phyloP scores from a whole-genome alignment of 805 yeast genomes.

The Candida qinlingensis region DNA sequence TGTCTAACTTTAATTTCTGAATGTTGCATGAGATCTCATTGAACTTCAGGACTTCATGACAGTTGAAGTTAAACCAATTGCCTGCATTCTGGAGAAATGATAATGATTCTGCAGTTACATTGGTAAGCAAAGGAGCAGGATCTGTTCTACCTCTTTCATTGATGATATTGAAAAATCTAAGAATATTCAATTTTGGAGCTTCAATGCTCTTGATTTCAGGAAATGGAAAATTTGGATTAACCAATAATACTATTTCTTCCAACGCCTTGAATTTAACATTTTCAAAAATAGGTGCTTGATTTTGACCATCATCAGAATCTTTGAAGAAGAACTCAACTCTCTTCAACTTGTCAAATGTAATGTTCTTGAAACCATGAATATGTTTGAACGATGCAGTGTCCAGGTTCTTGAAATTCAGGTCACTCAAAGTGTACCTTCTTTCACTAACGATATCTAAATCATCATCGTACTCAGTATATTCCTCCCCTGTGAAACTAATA shows the following conservation, averaged over 20 bases:
- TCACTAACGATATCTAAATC: not conserved
- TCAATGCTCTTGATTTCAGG: not conserved
- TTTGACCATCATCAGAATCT: not conserved
- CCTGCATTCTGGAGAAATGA: not conserved
- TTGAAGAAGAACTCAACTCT: not conserved
- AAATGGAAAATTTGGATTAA: not conserved
- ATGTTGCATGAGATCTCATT: not conserved
- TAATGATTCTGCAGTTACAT: not conserved
- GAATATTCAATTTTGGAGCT: not conserved
- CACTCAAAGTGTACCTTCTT: not conserved
- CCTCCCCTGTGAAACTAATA: not conserved
- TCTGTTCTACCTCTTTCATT: not conserved
- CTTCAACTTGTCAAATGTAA: not conserved
- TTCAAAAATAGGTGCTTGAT: not conserved
- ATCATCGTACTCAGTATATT: not conserved
- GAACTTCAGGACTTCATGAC: not conserved
- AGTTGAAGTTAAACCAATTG: not conserved
- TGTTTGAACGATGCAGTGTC: conserved; percentile 1
- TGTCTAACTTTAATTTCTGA: not conserved
- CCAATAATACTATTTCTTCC: not conserved
- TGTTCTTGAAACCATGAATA: not conserved
- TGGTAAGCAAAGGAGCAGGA: not conserved
- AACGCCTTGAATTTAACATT: not conserved
- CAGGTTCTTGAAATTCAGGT: not conserved
- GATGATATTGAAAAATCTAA: not conserved